Evolutionary conservation across 805 yeast species (phyloP).

Genomic region (Wickerhamiella cacticola): DNA sequence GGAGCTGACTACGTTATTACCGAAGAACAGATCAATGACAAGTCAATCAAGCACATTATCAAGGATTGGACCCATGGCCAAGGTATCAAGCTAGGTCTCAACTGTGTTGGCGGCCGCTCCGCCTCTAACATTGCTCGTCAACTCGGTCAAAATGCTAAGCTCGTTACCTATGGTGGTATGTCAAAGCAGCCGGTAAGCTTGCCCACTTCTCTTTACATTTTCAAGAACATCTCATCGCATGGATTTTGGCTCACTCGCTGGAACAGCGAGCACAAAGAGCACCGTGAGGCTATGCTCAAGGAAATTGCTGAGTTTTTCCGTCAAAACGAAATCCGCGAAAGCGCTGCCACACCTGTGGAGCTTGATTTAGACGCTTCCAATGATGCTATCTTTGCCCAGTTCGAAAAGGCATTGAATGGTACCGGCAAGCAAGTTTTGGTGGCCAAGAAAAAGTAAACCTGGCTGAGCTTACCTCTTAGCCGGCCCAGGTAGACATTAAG

Average conservation of each 20-base stretch:
- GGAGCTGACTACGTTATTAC: constrained; percentile 90
- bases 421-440: constrained; percentile 23
- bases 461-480: no score
- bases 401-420: constrained; percentile 34
- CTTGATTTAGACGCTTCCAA: constrained; percentile 28
- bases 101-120: constrained; percentile 88
- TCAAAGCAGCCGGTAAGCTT: constrained; percentile 86
- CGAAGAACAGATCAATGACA: constrained; percentile 67
- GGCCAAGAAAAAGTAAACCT: constrained; percentile 14
- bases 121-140: constrained; percentile 75
- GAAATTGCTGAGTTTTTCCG: constrained; percentile 48
- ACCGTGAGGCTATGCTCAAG: constrained; percentile 43
- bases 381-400: constrained; percentile 34
- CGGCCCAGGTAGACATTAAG: no score
- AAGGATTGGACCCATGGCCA: constrained; percentile 31
- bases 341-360: constrained; percentile 34
- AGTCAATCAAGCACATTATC: constrained; percentile 50
- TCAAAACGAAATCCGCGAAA: constrained; percentile 41
- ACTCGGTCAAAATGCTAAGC: constrained; percentile 55
- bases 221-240: constrained; percentile 70
- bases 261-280: constrained; percentile 46
- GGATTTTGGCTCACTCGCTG: constrained; percentile 77
- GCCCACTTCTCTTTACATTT: constrained; percentile 80
- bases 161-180: constrained; percentile 96
- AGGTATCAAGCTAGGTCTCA: constrained; percentile 66